Base-by-base conservation (phyloP, 192 early-diverging fungal species). In the Coemansia sp. region DNA sequence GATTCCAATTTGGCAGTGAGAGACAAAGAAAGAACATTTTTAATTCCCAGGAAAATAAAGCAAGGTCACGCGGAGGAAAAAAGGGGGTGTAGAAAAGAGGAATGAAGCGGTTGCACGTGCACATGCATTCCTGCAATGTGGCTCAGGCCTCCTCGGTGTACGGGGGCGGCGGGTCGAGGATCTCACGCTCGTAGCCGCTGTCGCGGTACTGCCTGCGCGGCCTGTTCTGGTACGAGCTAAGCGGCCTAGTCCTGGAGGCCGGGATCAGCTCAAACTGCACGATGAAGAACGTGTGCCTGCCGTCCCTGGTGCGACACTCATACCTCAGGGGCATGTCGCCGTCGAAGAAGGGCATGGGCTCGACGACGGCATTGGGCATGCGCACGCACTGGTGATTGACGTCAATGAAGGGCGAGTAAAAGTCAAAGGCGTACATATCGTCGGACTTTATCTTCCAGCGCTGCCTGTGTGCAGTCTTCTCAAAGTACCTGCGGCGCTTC, bases 341-440 rank as follows among this genome's bases (percentile, higher is more conserved):
- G 57, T 78, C 69, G 23, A 78, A 78, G 40, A 59, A 78, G 4
- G 75, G 75, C 75, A 78, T 78, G 33, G 75, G 75, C 66, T 78
- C 75, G 33, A 78, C 75, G 0, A 78, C 66, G 14, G 75, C 56
- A 33, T 78, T 78, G 39, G 75, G 75, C 75, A 78, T 78, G 52
- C 75, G 68, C 46, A 78, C 69, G 69, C 75, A 78, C 62, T 78
- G 75, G 75, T 78, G 68, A 62, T 78, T 78, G 57, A 78, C 69
- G 42, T 78, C 75, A 38, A 78, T 67, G 49, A 78, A 78, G 12
- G 75, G 75, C 58, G 75, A 78, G 69, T 71, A 78, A 54, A 78
- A 78, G 48, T 78, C 75, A 42, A 67, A 64, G 7, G 75, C 75
- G 25, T 78, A 78, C 50, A 64, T 55, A 54, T 78, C 69, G n/a